These are phyloP conservation scores for Neoboletus subvelutipes DNA, from an alignment of 768 basidiomycete genomes.

Conservation along the genomic window DNA sequence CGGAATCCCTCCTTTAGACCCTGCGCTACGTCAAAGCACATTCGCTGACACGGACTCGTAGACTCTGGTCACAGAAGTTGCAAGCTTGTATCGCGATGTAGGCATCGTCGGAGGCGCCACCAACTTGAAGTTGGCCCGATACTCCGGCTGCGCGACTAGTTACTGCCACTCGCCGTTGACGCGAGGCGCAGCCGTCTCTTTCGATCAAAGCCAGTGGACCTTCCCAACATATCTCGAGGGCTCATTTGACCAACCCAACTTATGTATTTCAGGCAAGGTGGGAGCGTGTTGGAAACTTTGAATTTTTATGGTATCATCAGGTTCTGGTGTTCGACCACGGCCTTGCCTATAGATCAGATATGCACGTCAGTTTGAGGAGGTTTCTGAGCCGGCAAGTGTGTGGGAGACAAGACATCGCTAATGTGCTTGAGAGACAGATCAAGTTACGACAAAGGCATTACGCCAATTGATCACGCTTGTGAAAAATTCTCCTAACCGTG, in stretches of 20 bases:
- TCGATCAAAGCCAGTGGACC: background rate
- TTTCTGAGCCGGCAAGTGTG: background rate
- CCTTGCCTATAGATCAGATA: background rate
- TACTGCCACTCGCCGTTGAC: background rate
- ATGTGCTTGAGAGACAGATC: background rate
- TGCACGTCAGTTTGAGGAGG: background rate
- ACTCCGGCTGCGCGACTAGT: background rate
- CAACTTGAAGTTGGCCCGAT: background rate
- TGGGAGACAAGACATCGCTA: background rate
- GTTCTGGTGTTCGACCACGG: too few relatives aligned
- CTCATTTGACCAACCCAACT: background rate
- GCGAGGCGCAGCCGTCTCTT: background rate
- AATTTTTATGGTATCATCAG: background rate
- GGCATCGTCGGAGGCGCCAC: background rate
- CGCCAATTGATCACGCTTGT: background rate
- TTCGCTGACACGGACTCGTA: background rate
- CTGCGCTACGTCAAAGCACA: background rate
- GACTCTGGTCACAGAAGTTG: background rate
- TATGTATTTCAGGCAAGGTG: background rate
- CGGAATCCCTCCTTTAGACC: too few relatives aligned
- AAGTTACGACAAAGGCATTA: background rate
- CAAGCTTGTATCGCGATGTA: background rate
- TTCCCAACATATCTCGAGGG: background rate
- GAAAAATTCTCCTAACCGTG: background rate
- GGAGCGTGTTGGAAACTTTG: background rate